These are phyloP conservation scores for Rhizophagus sp. DNA, from an alignment of 192 early-diverging fungal genomes.

Conservation along the genomic window DNA sequence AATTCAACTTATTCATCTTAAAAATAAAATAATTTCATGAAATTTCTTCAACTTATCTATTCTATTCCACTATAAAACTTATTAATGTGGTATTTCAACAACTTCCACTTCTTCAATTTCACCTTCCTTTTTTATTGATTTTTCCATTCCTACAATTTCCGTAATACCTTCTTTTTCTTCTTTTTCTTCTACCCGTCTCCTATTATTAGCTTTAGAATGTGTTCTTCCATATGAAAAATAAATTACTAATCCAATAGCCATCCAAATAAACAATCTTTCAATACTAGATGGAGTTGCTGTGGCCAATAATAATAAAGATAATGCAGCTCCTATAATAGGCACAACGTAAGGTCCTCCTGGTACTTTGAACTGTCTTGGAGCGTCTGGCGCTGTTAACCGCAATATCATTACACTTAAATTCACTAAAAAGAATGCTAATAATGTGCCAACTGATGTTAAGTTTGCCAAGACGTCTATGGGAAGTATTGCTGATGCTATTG, in stretches of 20 bases:
- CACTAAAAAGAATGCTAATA: slow-evolving; percentile 85
- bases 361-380: slow-evolving; percentile 68
- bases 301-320: slow-evolving; percentile 65
- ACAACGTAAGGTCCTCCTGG: slow-evolving; percentile 70
- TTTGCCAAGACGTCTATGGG: slow-evolving; percentile 84
- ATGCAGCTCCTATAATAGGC: slow-evolving; percentile 62
- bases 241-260: slow-evolving; percentile 74
- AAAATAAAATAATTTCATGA: too few species aligned
- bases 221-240: slow-evolving; percentile 62
- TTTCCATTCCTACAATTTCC: too few species aligned
- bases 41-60: too few species aligned
- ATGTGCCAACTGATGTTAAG: slow-evolving; percentile 83
- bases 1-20: too few species aligned
- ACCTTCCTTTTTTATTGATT: too few species aligned
- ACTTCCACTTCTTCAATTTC: too few species aligned
- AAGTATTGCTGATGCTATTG: slow-evolving; percentile 68
- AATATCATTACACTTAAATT: slow-evolving; percentile 75
- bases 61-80: too few species aligned
- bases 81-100: too few species aligned
- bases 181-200: too few species aligned
- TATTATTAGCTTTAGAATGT: neutral
- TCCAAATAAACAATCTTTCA: slow-evolving; percentile 77
- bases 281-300: slow-evolving; percentile 66
- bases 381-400: slow-evolving; percentile 71
- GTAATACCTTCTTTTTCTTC: too few species aligned